Evolutionary conservation across 768 basidiomycete species (phyloP), one percentile per base, ranked within the genome.

Genomic region (Boletales sp.): DNA sequence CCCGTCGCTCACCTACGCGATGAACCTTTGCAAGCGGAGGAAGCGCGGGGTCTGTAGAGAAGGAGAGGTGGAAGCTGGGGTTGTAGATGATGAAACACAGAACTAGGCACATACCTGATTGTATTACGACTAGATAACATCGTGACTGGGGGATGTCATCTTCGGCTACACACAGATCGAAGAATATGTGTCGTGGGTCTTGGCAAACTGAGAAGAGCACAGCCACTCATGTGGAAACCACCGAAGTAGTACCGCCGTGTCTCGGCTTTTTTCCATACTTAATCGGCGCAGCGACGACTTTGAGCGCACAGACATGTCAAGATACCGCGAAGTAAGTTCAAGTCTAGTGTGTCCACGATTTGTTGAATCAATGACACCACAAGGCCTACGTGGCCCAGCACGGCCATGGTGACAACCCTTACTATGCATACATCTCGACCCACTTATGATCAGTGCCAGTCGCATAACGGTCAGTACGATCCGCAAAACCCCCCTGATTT

Each of bases 351-450:
- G 4, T 33, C 4, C 18, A 18, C 14, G 41, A 38, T 37, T 34
- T 15, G 15, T 17, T 49, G 48, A 56, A 53, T 34, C 14, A 35
- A 31, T 53, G 21, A n/a, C n/a, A 45, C 18, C n/a, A 33, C 34
- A 47, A 86, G 82, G 76, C 81, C 5, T 83, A 87, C 64, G 83
- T 87, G 65, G 80, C 74, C 13, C 84, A 84, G 55, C 75, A 70
- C 15, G 67, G 78, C 28, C 78, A 88, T 51, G 83, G 84, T 0
- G 83, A 83, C 64, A 72, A 70, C 53, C 75, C 79, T 8, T 81
- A n/a, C n/a, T n/a, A n/a, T 25, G 5, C 5, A 84, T 54, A 59
- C 68, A 44, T 53, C 68, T 25, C 58, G 65, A n/a, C 61, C 54
- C 12, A 8, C 74, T 7, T 75, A 74, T 51, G 76, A 77, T 52